These are phyloP conservation scores for Kickxella alabastrina DNA, from an alignment of 192 early-diverging fungal species.

Conservation along the genomic window DNA sequence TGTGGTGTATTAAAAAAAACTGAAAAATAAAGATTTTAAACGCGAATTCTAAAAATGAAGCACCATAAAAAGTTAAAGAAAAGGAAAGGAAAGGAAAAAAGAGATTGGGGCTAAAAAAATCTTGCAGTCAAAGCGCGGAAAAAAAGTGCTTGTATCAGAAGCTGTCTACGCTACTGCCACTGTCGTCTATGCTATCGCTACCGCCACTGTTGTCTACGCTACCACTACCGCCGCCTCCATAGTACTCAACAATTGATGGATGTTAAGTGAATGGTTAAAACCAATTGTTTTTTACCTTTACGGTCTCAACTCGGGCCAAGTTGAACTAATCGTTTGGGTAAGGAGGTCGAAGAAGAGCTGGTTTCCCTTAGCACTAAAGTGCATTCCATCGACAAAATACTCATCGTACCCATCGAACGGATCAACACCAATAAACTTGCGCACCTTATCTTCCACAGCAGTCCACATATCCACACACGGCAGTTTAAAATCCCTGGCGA, in stretches of 20 bases:
- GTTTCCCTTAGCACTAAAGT: constrained; percentile 55
- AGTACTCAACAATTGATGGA: too few species aligned
- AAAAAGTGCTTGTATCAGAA: too few species aligned
- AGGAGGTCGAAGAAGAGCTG: constrained; percentile 31
- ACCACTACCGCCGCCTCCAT: too few species aligned
- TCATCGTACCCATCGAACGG: constrained; percentile 33
- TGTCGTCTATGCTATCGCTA: too few species aligned
- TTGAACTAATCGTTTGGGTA: not conserved
- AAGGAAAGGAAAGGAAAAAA: not conserved
- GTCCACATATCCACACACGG: constrained; percentile 33
- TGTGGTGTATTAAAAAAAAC: too few species aligned
- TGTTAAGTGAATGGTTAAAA: too few species aligned
- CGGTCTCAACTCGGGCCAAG: constrained; percentile 12
- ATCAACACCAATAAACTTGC: constrained; percentile 9
- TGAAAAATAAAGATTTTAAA: too few species aligned
- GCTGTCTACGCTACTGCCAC: too few species aligned
- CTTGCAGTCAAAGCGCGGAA: not conserved
- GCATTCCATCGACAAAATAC: constrained; percentile 57
- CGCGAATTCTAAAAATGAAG: not conserved
- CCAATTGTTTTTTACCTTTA: not conserved
- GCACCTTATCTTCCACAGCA: constrained; percentile 40
- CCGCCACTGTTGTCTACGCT: too few species aligned
- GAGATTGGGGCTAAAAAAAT: not conserved
- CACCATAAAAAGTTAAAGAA: not conserved
- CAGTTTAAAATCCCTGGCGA: constrained; percentile 44